phyloP scores from a whole-genome alignment of 192 early-diverging fungal genomes.

The Backusella westeae region DNA sequence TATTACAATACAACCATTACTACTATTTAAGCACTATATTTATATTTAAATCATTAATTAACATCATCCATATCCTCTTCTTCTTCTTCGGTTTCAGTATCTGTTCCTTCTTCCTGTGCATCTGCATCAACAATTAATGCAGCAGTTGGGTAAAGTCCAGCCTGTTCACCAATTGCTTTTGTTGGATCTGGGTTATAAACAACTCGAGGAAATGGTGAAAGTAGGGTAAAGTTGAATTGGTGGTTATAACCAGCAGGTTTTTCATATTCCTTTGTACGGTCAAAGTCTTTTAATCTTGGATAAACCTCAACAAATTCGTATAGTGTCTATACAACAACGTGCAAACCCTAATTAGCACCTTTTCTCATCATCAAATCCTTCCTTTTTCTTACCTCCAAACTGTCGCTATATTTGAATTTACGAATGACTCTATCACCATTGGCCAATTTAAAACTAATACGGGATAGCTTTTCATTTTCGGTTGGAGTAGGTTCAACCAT shows the following conservation, averaged over 20 bases:
- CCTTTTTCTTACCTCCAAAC: slow-evolving; percentile 51
- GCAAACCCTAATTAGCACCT: not conserved
- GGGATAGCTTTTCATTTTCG: slow-evolving; percentile 44
- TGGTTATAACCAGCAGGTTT: slow-evolving; percentile 51
- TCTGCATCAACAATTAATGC: slow-evolving; percentile 69
- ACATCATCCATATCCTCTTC: slow-evolving; percentile 2
- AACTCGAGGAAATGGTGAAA: slow-evolving; percentile 80
- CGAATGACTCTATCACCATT: slow-evolving; percentile 69
- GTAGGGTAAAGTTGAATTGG: slow-evolving; percentile 73
- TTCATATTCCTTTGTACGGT: slow-evolving; percentile 16
- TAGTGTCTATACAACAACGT: slow-evolving; percentile 30
- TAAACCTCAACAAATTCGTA: slow-evolving; percentile 82
- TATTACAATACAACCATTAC: not conserved
- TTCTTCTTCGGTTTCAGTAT: slow-evolving; percentile 37
- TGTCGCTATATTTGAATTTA: slow-evolving; percentile 61
- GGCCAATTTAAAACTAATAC: slow-evolving; percentile 73
- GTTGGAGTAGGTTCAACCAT: not conserved
- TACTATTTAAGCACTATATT: not conserved
- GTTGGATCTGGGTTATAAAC: slow-evolving; percentile 49
- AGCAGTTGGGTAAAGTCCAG: slow-evolving; percentile 77
- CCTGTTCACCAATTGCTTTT: slow-evolving; percentile 38
- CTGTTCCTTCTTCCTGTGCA: slow-evolving; percentile 52
- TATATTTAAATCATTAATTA: not conserved
- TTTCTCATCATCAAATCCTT: not conserved
- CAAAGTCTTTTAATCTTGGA: slow-evolving; percentile 7